Conservation (phyloP, 179 eudicot species). For the Amaranthus tricolor region DNA sequence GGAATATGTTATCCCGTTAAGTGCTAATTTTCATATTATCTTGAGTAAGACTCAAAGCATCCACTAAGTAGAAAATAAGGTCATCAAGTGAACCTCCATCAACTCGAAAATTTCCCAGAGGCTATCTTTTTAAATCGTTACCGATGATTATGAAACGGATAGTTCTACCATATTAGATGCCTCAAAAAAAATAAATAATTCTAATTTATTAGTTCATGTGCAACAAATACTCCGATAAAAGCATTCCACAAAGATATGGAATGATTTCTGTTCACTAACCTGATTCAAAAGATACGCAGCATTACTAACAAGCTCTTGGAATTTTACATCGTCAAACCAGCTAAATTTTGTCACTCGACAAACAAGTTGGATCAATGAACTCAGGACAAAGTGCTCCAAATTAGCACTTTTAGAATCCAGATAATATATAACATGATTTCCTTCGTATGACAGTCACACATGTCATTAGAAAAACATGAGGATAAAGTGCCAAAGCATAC, state of each 20-base stretch:
- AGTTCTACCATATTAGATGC: too few relatives aligned
- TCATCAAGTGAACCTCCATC: too few relatives aligned
- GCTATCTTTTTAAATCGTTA: too few relatives aligned
- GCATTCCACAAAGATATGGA: not conserved
- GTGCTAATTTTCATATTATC: too few relatives aligned
- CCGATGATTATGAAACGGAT: too few relatives aligned
- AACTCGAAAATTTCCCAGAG: too few relatives aligned
- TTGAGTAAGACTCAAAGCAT: too few relatives aligned
- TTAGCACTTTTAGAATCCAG: slow-evolving; percentile 87
- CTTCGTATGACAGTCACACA: slow-evolving; percentile 41
- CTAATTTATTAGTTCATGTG: too few relatives aligned
- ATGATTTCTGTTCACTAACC: slow-evolving; percentile 37
- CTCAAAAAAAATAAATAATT: too few relatives aligned
- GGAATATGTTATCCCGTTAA: too few relatives aligned
- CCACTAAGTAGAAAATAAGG: too few relatives aligned
- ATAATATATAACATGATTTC: slow-evolving; percentile 72
- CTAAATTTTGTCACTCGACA: slow-evolving; percentile 87
- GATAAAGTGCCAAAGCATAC: slow-evolving; percentile 11
- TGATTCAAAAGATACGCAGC: slow-evolving; percentile 69
- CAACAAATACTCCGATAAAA: too few relatives aligned
- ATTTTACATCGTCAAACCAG: slow-evolving; percentile 89
- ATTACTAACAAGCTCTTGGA: slow-evolving; percentile 73
- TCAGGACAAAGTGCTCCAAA: slow-evolving; percentile 73
- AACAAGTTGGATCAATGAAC: slow-evolving; percentile 76
- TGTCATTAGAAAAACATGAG: slow-evolving; percentile 22